A percentile compares a stretch with the other conserved stretches of the same genome.
phyloP scores from a whole-genome alignment of 2,329 filamentous ascomycete species.

The Pseudodiploospora longispora region DNA sequence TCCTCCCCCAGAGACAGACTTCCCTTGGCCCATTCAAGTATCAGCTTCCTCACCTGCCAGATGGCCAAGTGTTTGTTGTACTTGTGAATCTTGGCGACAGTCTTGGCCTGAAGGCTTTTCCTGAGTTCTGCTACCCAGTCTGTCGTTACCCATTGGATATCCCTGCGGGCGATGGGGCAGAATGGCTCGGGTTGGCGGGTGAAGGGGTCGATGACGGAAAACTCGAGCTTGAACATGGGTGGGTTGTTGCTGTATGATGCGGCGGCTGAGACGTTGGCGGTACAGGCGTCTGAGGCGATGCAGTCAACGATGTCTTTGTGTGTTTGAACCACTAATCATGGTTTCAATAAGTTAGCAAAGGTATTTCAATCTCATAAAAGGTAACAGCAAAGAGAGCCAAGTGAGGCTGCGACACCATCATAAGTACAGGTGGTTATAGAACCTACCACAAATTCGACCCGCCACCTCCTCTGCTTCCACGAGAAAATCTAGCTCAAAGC shows the following conservation, averaged over 20 bases:
- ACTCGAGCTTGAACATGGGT: slow-evolving; percentile 19
- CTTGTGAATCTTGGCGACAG: slow-evolving; percentile 18
- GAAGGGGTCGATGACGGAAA: slow-evolving; percentile 16
- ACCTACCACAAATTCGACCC: slow-evolving; percentile 22
- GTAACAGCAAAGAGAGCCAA: too few relatives aligned
- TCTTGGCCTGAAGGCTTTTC: slow-evolving; percentile 12
- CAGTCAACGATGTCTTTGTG: slow-evolving; percentile 11
- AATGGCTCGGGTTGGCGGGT: slow-evolving; percentile 12
- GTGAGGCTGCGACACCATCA: background rate
- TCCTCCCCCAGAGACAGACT: slow-evolving; percentile 17
- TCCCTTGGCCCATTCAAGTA: slow-evolving; percentile 17
- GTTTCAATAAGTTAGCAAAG: too few relatives aligned
- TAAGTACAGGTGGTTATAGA: background rate
- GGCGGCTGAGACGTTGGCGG: slow-evolving; percentile 14
- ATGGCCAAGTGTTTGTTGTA: slow-evolving; percentile 25
- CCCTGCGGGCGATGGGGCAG: slow-evolving; percentile 18
- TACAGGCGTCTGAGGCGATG: slow-evolving; percentile 10
- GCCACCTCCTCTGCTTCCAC: slow-evolving; percentile 18
- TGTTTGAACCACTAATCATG: background rate
- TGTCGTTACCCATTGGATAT: slow-evolving; percentile 17
- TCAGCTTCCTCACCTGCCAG: slow-evolving; percentile 19
- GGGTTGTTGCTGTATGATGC: slow-evolving; percentile 19
- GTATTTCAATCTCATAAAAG: too few relatives aligned
- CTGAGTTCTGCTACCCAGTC: slow-evolving; percentile 17
- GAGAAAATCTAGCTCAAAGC: slow-evolving; percentile 20